Base-by-base conservation (phyloP, 2,329 filamentous ascomycete genomes). In the Bipolaris victoriae region DNA sequence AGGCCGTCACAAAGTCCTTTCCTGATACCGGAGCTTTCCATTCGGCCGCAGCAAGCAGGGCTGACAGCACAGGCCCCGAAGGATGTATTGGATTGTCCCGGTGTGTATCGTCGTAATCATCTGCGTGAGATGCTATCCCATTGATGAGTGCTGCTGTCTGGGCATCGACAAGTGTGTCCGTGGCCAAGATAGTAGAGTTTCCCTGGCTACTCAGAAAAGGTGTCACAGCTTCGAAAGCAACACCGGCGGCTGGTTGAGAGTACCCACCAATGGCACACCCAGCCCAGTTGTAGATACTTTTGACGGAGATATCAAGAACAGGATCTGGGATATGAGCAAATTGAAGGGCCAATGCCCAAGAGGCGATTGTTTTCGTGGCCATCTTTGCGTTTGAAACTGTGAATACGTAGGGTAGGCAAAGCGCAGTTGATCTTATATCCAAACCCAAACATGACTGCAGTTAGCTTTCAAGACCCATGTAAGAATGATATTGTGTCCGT, bases 61-160 rank as follows among this genome's bases (percentile, higher is more conserved):
- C 83, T 39, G 76, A 79, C 1, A 81, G 80, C 0, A 85, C 80
- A 0, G 82, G 80, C 0, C 83, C 82, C 0, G 82, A 78, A 0
- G 83, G 83, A 60, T 86, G 83, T 43, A 85, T 85, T 60, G 85
- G 82, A 5, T 81, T 84, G 45, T 82, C 81, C 1, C 84, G 74
- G 61, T 85, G 83, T 1, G 82, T 85, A 64, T 85, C 82, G 58
- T 86, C 83, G 65, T 84, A 86, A 63, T 85, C 82, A 55, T 85
- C 80, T 3, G 84, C 81, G 58, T 85, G 82, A 29, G 80, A 83
- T 11, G 82, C 80, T 41, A 85, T 83, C 24, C 83, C 83, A 58
- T 85, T 84, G 45, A 86, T 63, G 6, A 85, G 69, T 0, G 82
- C 81, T 1, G 83, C 82, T 53, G 82, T 76, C 61, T 82, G 79